phyloP scores from a whole-genome alignment of 2,329 filamentous ascomycete species.

The Samsoniella hepiali region DNA sequence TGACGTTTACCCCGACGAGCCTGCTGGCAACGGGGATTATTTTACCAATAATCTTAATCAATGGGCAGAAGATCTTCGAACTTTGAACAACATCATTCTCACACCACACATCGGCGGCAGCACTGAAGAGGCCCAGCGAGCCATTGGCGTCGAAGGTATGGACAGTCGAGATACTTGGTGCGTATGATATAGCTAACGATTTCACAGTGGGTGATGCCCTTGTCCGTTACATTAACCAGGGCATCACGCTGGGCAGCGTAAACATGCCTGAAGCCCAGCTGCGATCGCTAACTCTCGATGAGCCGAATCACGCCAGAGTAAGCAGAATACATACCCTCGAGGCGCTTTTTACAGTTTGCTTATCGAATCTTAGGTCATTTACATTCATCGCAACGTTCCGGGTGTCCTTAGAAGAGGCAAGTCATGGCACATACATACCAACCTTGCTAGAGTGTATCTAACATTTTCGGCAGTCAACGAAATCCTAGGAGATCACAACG shows the following conservation, averaged over 20 bases:
- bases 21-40: slow-evolving; percentile 89
- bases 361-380: slow-evolving; percentile 62
- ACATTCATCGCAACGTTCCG: slow-evolving; percentile 94
- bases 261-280: slow-evolving; percentile 95
- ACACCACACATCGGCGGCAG: slow-evolving; percentile 97
- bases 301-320: slow-evolving; percentile 82
- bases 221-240: slow-evolving; percentile 93
- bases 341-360: slow-evolving; percentile 15
- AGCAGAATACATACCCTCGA: slow-evolving; percentile 12
- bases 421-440: slow-evolving; percentile 19
- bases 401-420: slow-evolving; percentile 83
- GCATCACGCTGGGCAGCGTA: slow-evolving; percentile 84
- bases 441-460: slow-evolving; percentile 1
- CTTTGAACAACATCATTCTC: slow-evolving; percentile 87
- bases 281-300: slow-evolving; percentile 84
- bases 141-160: slow-evolving; percentile 82
- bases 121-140: slow-evolving; percentile 94
- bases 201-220: slow-evolving; percentile 74
- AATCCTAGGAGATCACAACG: slow-evolving; percentile 90
- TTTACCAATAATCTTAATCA: slow-evolving; percentile 80
- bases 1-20: slow-evolving; percentile 93
- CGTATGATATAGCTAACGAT: slow-evolving; percentile 19
- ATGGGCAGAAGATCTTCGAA: slow-evolving; percentile 82
- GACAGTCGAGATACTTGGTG: neutral
- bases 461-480: slow-evolving; percentile 68